Percentiles rank a stretch among this genome's conserved stretches.
Conservation (phyloP, 768 basidiomycete species). For the Rhodotorula graminis region DNA sequence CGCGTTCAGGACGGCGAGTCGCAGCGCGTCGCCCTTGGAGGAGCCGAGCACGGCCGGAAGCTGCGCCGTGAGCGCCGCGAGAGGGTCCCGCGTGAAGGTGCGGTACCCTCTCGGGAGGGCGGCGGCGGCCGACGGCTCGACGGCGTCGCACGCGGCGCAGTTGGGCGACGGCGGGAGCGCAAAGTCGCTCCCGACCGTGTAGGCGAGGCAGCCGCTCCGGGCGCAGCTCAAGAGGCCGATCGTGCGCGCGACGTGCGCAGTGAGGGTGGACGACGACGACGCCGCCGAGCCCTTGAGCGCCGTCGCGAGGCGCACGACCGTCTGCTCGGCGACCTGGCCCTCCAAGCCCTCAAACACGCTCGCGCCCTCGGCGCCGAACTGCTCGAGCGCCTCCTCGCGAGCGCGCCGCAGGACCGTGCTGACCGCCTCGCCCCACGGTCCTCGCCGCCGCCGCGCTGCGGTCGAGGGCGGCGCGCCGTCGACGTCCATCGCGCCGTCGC, state of each 20-base stretch:
- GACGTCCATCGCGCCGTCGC: slow-evolving; percentile 20
- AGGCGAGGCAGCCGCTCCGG: slow-evolving; percentile 14
- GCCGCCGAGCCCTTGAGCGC: neutral
- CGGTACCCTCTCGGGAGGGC: neutral
- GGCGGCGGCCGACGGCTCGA: neutral
- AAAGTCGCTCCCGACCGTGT: neutral
- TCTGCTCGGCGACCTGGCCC: slow-evolving; percentile 16
- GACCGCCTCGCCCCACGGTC: slow-evolving; percentile 20
- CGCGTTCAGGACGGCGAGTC: slow-evolving; percentile 13
- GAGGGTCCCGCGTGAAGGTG: slow-evolving; percentile 8
- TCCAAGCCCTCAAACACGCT: neutral
- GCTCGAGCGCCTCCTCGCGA: neutral
- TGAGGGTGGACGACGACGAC: neutral
- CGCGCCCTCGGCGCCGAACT: neutral
- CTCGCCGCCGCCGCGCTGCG: neutral
- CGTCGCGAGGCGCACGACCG: neutral
- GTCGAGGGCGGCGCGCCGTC: slow-evolving; percentile 5
- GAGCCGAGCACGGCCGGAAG: neutral
- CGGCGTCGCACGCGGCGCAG: slow-evolving; percentile 27
- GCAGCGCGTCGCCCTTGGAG: slow-evolving; percentile 1
- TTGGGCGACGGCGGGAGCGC: neutral
- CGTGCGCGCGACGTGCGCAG: neutral
- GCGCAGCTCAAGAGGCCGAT: slow-evolving; percentile 29
- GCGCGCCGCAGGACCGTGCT: neutral
- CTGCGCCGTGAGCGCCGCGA: slow-evolving; percentile 2